Percentiles rank a stretch among this genome's conserved stretches.
Conservation (phyloP, 331 rosid species). For the Acacia concinna region DNA sequence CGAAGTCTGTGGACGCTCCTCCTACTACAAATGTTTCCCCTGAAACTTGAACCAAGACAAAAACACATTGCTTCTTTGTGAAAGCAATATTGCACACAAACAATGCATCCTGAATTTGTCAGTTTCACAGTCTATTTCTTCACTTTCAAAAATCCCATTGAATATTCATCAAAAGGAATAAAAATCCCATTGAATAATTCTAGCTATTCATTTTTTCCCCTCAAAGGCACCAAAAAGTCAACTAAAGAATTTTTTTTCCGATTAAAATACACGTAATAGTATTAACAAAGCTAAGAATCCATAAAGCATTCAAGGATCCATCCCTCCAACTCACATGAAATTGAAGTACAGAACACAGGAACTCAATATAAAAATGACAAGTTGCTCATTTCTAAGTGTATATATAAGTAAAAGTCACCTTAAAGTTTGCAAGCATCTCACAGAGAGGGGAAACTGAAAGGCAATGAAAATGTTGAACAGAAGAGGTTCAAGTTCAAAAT, state of each 20-base stretch:
- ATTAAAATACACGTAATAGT: constrained; percentile 15
- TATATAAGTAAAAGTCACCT: neutral
- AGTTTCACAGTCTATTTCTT: neutral
- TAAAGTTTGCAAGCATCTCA: neutral
- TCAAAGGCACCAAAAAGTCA: constrained; percentile 26
- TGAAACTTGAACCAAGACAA: no score
- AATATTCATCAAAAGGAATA: no score
- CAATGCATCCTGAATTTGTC: neutral
- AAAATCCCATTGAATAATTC: neutral
- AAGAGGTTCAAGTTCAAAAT: constrained; percentile 10
- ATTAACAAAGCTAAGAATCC: constrained; percentile 37
- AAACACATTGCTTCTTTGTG: neutral
- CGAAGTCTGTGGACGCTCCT: no score
- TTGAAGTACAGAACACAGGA: neutral
- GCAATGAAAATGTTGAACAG: constrained; percentile 38
- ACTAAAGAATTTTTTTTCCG: neutral
- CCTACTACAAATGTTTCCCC: no score
- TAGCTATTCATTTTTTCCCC: neutral
- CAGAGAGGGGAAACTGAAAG: constrained; percentile 5
- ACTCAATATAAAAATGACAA: constrained; percentile 20
- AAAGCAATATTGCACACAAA: neutral
- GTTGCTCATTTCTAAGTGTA: constrained; percentile 26
- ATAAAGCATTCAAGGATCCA: neutral
- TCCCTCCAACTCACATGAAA: neutral
- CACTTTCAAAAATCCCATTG: neutral